These are phyloP conservation scores for Ampelocalamus luodianensis DNA, from an alignment of 176 grass and related monocot species.

Conservation along the genomic window DNA sequence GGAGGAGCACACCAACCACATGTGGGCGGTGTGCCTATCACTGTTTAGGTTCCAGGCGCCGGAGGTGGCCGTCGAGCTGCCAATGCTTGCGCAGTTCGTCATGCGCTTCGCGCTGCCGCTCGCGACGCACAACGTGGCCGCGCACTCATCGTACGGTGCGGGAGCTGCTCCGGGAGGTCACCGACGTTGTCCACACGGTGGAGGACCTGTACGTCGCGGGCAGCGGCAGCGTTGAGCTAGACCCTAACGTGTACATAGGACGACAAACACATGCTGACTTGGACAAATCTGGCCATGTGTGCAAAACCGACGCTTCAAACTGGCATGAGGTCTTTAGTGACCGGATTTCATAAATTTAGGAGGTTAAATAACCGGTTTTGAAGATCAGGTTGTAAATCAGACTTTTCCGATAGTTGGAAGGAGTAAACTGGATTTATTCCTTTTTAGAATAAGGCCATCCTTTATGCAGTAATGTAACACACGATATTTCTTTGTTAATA, in stretches of 20 bases:
- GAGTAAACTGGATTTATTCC: too few relatives aligned
- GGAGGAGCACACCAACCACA: constrained; percentile 36
- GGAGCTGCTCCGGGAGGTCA: constrained; percentile 61
- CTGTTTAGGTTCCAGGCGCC: constrained; percentile 50
- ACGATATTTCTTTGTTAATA: too few relatives aligned
- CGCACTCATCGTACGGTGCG: constrained; percentile 34
- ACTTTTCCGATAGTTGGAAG: too few relatives aligned
- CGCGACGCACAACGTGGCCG: constrained; percentile 22
- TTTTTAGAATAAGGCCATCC: too few relatives aligned
- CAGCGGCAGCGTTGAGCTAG: background rate
- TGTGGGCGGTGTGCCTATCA: constrained; percentile 62
- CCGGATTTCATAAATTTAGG: too few relatives aligned
- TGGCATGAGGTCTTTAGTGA: too few relatives aligned
- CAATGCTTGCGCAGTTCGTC: constrained; percentile 45
- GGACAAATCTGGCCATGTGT: too few relatives aligned
- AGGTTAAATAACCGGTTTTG: too few relatives aligned
- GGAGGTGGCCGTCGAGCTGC: constrained; percentile 21
- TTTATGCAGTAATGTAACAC: too few relatives aligned
- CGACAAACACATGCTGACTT: too few relatives aligned
- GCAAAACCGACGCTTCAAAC: too few relatives aligned
- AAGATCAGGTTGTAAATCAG: too few relatives aligned
- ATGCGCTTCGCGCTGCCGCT: constrained; percentile 41
- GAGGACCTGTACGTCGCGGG: constrained; percentile 43
- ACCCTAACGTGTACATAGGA: constrained; percentile 26
- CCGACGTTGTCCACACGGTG: constrained; percentile 31